phyloP scores from a whole-genome alignment of 1,284 basidiomycete species.

The Somion occarium region DNA sequence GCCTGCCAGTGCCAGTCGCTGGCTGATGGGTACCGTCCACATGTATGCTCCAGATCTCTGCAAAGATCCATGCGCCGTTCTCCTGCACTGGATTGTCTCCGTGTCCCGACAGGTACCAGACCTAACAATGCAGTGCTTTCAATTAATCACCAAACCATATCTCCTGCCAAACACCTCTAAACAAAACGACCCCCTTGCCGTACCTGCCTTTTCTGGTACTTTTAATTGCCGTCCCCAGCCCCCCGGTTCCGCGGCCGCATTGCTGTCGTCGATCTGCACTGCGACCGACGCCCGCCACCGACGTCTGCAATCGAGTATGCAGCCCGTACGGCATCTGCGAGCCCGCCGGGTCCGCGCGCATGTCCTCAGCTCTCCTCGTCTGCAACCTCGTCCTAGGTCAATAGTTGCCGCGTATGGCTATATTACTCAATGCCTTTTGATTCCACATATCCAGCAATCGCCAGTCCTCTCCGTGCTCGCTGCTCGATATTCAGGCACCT shows the following conservation, averaged over 20 bases:
- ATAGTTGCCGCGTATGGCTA: conserved; percentile 2
- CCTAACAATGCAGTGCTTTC: not conserved
- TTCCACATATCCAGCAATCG: not conserved
- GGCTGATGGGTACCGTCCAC: not conserved
- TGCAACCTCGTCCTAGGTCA: not conserved
- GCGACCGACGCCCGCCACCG: not conserved
- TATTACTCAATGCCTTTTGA: not conserved
- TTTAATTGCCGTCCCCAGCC: not conserved
- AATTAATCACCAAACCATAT: conserved; percentile 1
- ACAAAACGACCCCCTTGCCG: not conserved
- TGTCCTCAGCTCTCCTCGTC: not conserved
- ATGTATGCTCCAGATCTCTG: not conserved
- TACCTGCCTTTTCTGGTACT: not conserved
- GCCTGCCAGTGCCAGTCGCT: not conserved
- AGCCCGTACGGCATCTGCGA: no score
- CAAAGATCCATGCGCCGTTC: no score
- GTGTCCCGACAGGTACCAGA: not conserved
- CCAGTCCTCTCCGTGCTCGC: not conserved
- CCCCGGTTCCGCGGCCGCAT: not conserved
- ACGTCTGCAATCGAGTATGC: no score
- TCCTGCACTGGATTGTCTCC: not conserved
- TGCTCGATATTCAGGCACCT: not conserved
- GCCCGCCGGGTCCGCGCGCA: no score
- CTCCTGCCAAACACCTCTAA: not conserved
- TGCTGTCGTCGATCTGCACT: not conserved